Evolutionary conservation across 768 basidiomycete species (phyloP).

Genomic region (Hysterangium stoloniferum): DNA sequence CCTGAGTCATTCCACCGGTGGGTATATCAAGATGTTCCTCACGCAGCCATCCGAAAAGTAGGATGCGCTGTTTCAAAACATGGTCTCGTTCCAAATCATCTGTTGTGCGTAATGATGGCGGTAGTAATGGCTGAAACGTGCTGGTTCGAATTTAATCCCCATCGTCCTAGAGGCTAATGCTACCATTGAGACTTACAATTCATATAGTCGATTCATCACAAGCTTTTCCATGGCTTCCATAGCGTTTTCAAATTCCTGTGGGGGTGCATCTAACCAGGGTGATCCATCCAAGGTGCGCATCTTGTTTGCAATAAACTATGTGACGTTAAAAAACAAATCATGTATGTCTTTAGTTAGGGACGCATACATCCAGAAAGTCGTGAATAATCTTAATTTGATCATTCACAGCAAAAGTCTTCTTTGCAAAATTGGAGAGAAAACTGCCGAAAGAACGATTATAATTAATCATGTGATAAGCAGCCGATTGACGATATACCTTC

Average conservation of each 20-base stretch:
- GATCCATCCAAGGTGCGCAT: conserved; percentile 74
- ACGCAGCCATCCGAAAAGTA: conserved; percentile 84
- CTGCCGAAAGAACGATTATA: conserved; percentile 32
- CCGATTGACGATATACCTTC: conserved; percentile 65
- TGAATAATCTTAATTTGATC: conserved; percentile 95
- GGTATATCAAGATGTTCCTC: conserved; percentile 89
- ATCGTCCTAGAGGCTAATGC: neutral
- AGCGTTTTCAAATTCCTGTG: conserved; percentile 89
- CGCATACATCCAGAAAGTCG: conserved; percentile 78
- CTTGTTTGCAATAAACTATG: conserved; percentile 78
- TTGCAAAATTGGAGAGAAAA: conserved; percentile 89
- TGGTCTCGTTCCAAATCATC: conserved; percentile 97
- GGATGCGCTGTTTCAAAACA: conserved; percentile 82
- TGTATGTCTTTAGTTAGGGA: neutral
- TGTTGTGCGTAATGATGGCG: conserved; percentile 73
- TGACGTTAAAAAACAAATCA: neutral
- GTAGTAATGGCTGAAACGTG: conserved; percentile 84
- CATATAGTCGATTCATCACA: conserved; percentile 96
- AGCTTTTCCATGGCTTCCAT: conserved; percentile 99
- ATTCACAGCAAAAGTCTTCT: conserved; percentile 81
- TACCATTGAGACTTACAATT: conserved; percentile 56
- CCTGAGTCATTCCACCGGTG: conserved; percentile 34
- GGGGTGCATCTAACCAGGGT: conserved; percentile 65
- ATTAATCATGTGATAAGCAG: neutral
- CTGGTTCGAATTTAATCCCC: conserved; percentile 33